phyloP scores from a whole-genome alignment of 345 rosid species.

The Pugionium dolabratum region DNA sequence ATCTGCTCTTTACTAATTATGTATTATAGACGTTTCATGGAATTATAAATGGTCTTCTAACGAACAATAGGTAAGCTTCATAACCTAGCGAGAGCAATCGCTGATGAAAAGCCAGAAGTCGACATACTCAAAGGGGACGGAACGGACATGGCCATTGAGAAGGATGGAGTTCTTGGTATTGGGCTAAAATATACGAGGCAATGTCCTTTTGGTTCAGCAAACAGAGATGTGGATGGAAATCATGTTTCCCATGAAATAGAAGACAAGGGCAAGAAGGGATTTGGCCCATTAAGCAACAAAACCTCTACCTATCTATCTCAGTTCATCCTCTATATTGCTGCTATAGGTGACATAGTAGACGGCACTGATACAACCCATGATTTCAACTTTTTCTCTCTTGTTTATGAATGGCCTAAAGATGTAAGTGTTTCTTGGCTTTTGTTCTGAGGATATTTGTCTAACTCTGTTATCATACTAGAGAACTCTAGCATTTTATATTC shows the following conservation, averaged over 20 bases:
- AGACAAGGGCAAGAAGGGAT: slow-evolving; percentile 74
- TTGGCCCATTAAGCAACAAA: slow-evolving; percentile 79
- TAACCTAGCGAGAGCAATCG: slow-evolving; percentile 91
- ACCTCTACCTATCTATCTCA: slow-evolving; percentile 84
- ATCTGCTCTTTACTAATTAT: slow-evolving; percentile 26
- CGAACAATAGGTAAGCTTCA: slow-evolving; percentile 82
- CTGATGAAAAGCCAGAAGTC: slow-evolving; percentile 82
- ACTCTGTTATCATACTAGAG: slow-evolving; percentile 2
- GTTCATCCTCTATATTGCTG: slow-evolving; percentile 92
- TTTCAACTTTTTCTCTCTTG: slow-evolving; percentile 93
- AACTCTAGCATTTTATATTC: slow-evolving; percentile 6
- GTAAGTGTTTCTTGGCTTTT: slow-evolving; percentile 53
- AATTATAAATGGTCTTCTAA: slow-evolving; percentile 36
- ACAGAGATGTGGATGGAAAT: slow-evolving; percentile 51
- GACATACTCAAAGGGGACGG: slow-evolving; percentile 53
- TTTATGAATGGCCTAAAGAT: slow-evolving; percentile 98
- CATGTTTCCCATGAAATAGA: slow-evolving; percentile 59
- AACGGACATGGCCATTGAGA: slow-evolving; percentile 54
- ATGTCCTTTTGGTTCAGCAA: slow-evolving; percentile 47
- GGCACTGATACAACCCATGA: slow-evolving; percentile 99
- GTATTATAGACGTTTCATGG: slow-evolving; percentile 10
- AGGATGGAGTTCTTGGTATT: slow-evolving; percentile 85
- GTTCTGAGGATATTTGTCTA: slow-evolving; percentile 21
- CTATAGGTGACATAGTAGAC: slow-evolving; percentile 97
- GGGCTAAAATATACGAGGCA: slow-evolving; percentile 68